Conservation (phyloP, 352 stramenopile species). For the Salisapilia sapeloensis region DNA sequence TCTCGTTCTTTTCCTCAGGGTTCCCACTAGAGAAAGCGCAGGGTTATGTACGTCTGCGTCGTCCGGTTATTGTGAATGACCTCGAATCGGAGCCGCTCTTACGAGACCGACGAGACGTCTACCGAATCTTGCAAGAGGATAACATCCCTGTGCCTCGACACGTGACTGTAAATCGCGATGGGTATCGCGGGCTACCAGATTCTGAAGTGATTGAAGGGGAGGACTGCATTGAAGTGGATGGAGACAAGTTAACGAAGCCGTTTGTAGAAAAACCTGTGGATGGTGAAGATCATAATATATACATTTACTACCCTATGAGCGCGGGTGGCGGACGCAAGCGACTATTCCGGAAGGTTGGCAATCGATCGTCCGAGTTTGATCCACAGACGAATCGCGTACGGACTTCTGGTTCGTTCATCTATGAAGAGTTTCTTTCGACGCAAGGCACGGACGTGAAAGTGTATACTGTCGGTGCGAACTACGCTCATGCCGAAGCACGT, state of each 20-base stretch:
- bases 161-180: constrained; percentile 90
- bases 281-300: constrained; percentile 99
- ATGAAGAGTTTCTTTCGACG: constrained; percentile 98
- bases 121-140: constrained; percentile 83
- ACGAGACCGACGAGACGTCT: constrained; percentile 92
- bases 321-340: constrained; percentile 98
- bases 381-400: constrained; percentile 92
- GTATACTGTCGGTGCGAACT: constrained; percentile 96
- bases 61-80: constrained; percentile 96
- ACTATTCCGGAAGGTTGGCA: constrained; percentile 95
- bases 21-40: constrained; percentile 97
- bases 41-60: constrained; percentile 89
- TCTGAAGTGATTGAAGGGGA: constrained; percentile 42
- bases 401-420: constrained; percentile 85
- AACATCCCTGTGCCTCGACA: constrained; percentile 91
- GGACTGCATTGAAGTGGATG: constrained; percentile 80
- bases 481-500: constrained; percentile 98
- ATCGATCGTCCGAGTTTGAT: constrained; percentile 90
- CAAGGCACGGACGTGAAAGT: constrained; percentile 99
- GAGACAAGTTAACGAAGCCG: constrained; percentile 94
- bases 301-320: constrained; percentile 99
- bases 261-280: constrained; percentile 99
- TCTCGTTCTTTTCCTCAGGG: constrained; percentile 96
- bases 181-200: constrained; percentile 37
- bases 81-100: constrained; percentile 90